These are phyloP conservation scores for Diaporthe citrichinensis DNA, from an alignment of 2,329 filamentous ascomycete species.

Conservation along the genomic window DNA sequence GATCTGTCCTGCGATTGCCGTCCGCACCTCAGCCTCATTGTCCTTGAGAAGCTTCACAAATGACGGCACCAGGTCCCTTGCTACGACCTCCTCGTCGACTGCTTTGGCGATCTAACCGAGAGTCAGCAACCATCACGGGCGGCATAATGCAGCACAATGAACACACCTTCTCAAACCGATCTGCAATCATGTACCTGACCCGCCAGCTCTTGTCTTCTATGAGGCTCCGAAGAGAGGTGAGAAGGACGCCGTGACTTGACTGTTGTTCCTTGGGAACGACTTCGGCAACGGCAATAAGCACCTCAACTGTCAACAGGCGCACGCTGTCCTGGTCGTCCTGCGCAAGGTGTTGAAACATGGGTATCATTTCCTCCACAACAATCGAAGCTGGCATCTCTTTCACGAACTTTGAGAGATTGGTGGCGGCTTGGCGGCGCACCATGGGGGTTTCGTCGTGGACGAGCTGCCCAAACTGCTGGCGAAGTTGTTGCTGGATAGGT, in stretches of 20 bases:
- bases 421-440: conserved; percentile 97
- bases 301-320: conserved; percentile 93
- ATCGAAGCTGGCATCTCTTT: conserved; percentile 94
- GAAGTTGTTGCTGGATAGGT: conserved; percentile 89
- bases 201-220: conserved; percentile 99
- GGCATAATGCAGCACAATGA: background rate
- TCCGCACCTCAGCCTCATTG: conserved; percentile 96
- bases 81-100: conserved; percentile 96
- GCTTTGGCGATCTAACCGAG: conserved; percentile 89
- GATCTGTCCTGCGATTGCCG: conserved; percentile 96
- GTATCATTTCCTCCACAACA: conserved; percentile 99
- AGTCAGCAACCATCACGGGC: conserved; percentile 35
- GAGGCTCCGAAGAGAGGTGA: conserved; percentile 90
- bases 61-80: conserved; percentile 92
- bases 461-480: conserved; percentile 91
- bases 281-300: conserved; percentile 96
- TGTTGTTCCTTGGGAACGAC: conserved; percentile 98
- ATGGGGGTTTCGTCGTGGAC: conserved; percentile 99
- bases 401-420: conserved; percentile 96
- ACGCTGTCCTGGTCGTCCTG: conserved; percentile 98
- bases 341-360: conserved; percentile 96
- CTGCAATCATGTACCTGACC: conserved; percentile 98
- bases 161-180: conserved; percentile 93
- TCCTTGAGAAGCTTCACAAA: conserved; percentile 99
- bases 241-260: conserved; percentile 91